These are phyloP conservation scores for Cicer judaicum DNA, from an alignment of 306 rosid genomes.

Conservation along the genomic window DNA sequence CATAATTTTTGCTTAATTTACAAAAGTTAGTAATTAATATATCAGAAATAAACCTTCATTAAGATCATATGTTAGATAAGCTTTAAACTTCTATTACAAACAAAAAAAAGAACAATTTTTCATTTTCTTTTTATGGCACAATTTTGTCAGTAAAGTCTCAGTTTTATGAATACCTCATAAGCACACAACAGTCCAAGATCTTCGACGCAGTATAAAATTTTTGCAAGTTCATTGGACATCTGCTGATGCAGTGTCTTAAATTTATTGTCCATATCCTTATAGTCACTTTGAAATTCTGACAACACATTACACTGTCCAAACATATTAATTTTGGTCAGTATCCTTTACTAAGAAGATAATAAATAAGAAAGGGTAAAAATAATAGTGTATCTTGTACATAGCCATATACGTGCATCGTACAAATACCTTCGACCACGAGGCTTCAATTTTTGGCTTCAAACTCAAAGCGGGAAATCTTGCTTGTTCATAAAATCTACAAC, in stretches of 20 bases:
- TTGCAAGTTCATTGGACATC: constrained; percentile 63
- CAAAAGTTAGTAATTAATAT: neutral
- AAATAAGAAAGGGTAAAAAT: constrained; percentile 2
- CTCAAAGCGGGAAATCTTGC: constrained; percentile 51
- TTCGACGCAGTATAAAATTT: constrained; percentile 75
- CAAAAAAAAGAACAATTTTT: neutral
- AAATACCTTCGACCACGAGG: constrained; percentile 73
- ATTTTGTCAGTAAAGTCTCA: neutral
- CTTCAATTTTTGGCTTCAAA: constrained; percentile 76
- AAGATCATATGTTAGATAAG: constrained; percentile 19
- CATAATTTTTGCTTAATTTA: constrained; percentile 4
- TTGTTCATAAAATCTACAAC: constrained; percentile 64
- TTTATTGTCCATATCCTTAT: constrained; percentile 56
- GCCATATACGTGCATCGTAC: constrained; percentile 25
- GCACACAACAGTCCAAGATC: constrained; percentile 86
- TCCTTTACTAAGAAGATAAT: constrained; percentile 23
- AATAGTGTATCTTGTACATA: constrained; percentile 14
- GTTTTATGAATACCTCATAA: constrained; percentile 72
- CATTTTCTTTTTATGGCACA: constrained; percentile 14
- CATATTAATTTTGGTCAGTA: constrained; percentile 42
- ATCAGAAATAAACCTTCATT: constrained; percentile 9
- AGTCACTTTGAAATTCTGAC: constrained; percentile 59
- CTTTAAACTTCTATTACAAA: constrained; percentile 26
- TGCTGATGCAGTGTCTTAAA: constrained; percentile 59
- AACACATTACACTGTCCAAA: constrained; percentile 66